Evolutionary conservation across 2,329 filamentous ascomycete species (phyloP).

Genomic region (Helicocarpus griseus): DNA sequence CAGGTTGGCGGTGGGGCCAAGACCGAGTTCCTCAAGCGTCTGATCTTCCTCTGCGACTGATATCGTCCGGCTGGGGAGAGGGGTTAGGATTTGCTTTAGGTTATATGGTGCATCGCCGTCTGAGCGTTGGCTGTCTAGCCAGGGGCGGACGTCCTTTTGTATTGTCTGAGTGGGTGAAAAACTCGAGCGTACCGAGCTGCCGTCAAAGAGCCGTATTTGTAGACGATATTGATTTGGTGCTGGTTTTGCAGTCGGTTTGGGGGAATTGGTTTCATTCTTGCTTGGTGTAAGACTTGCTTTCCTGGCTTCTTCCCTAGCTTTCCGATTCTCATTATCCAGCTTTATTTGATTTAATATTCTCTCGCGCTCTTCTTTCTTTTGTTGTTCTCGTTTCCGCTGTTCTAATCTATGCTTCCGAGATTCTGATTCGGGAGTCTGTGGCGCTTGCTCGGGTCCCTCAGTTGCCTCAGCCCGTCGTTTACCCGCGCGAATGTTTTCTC

Average conservation of each 20-base stretch:
- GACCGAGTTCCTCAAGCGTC: constrained; percentile 57
- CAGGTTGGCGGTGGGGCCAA: constrained; percentile 71
- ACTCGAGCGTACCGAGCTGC: constrained; percentile 62
- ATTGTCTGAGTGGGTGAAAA: constrained; percentile 60
- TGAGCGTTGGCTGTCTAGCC: constrained; percentile 58
- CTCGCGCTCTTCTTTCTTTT: constrained; percentile 58
- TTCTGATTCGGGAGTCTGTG: constrained; percentile 29
- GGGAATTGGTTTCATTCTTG: constrained; percentile 9
- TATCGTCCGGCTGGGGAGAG: constrained; percentile 64
- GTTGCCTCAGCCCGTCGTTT: constrained; percentile 9
- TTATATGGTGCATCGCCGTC: constrained; percentile 58
- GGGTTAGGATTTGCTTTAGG: constrained; percentile 75
- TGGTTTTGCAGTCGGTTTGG: constrained; percentile 5
- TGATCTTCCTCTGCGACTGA: constrained; percentile 64
- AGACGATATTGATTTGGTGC: constrained; percentile 45
- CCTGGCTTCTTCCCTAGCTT: constrained; percentile 41
- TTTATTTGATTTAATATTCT: constrained; percentile 67
- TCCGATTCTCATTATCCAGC: constrained; percentile 62
- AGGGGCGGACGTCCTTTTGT: constrained; percentile 57
- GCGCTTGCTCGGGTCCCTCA: neutral
- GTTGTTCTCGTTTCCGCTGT: constrained; percentile 52
- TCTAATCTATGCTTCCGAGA: constrained; percentile 43
- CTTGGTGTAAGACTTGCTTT: constrained; percentile 4
- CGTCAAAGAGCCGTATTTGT: constrained; percentile 76
- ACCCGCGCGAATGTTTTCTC: constrained; percentile 18